Base-by-base conservation (phyloP, 441 rosid species). In the Viola pubescens region DNA sequence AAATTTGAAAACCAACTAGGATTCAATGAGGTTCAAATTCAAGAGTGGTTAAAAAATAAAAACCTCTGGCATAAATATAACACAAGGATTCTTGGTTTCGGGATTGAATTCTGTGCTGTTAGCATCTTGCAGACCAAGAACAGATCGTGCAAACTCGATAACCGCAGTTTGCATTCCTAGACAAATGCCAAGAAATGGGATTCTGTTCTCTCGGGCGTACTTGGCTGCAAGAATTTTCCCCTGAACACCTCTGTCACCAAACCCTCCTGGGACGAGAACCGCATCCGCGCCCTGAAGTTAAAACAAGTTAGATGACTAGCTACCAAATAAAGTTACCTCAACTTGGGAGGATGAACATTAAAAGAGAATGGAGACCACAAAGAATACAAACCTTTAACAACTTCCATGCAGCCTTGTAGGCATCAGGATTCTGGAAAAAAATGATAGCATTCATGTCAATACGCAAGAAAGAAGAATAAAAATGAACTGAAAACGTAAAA, bases 131-230 rank as follows among this genome's bases (percentile, higher is more conserved):
- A 81, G 67, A 63, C 88, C 83, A 3, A 94, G 80, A 69, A 88
- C 73, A 38, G 83, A 73, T 54, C 94, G 81, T 40, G 97, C 90
- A 61, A 60, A 85, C 73, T 94, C 99, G 48, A 94, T 81, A 56
- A 94, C 99, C 40, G 97, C 99, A 69, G 79, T 69, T 74, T 94
- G 99, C 99, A 94, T 94, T 53, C 99, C 99, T 7, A 94, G 79
- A 64, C 99, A 94, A 67, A 94, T 90, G 56, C 99, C 99, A 11
- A 94, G 91, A 76, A 67, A 94, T 49, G 99, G 97, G 66, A 86
- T 59, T 79, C 73, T 77, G 62, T 87, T 85, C 76, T 94, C 95
- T 70, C 99, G 82, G 13, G 97, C 97, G 68, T 83, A 78, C 59
- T 80, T 88, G 0, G 97, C 94, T 34, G 99, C 90, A 14, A 82